Evolutionary conservation across 2,329 filamentous ascomycete species (phyloP), one percentile per base, ranked within the genome.

Genomic region (Exophiala oligosperma): DNA sequence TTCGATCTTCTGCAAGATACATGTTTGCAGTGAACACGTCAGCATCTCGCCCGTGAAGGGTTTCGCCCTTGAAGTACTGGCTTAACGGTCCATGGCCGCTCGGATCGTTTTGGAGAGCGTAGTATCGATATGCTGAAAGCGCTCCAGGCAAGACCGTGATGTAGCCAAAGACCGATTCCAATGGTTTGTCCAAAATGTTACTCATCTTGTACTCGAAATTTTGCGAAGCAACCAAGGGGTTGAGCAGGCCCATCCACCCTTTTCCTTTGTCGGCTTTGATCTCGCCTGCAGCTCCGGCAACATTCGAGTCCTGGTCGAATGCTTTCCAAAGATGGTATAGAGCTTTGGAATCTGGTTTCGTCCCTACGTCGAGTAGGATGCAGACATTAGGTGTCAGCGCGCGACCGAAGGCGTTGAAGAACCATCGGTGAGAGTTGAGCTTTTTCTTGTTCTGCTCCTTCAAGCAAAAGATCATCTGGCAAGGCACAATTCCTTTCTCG

Each of bases 151-250:
- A 78, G 67, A 99, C 94, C 4, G 93, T 97, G 67, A 99, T 99
- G 72, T 97, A 99, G 1, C 94, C 94, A 72, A 99, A 99, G 0
- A 96, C 93, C 0, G 91, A 96, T 73, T 99, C 94, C 1, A 99
- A 79, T 0, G 94, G 94, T 74, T 99, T 99, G 73, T 99, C 94
- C 26, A 99, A 81, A 68, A 99, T 99, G 69, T 99, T 99, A 41
- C 92, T 96, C 91, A 99, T 97, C 76, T 99, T 99, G 80, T 99
- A 99, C 78, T 99, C 94, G 66, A 99, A 99, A 72, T 99, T 99
- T 69, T 99, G 94, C 47, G 92, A 96, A 0, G 94, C 94, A 14
- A 99, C 93, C 4, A 99, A 81, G 0, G 94, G 94, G 69, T 99
- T 99, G 47, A 99, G 79, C 14, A 99, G 81, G 62, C 93, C 91